These are phyloP conservation scores for Acanthamoeba lenticulata DNA, from an alignment of 208 protist species.

Conservation along the genomic window DNA sequence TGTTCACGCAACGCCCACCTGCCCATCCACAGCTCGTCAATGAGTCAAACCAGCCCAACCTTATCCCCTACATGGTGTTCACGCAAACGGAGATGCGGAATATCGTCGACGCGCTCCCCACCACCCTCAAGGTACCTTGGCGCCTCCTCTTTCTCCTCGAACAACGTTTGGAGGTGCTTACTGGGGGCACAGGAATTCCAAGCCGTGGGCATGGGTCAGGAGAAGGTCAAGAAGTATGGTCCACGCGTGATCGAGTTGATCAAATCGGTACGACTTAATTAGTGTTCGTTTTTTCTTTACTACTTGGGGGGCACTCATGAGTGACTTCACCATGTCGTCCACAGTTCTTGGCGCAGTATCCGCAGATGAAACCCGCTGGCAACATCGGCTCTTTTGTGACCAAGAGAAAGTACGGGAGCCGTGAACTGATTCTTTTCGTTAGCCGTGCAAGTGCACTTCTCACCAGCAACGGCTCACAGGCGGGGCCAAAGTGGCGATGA, in stretches of 20 bases:
- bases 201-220: constrained; percentile 11
- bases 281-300: no score
- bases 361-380: not conserved
- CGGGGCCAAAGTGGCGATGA: not conserved
- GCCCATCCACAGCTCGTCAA: not conserved
- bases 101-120: not conserved
- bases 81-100: not conserved
- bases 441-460: no score
- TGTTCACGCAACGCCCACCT: no score
- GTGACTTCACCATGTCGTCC: no score
- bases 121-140: not conserved
- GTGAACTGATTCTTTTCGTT: no score
- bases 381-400: not conserved
- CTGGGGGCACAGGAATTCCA: constrained; percentile 48
- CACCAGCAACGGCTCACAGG: not conserved
- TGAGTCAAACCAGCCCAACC: not conserved
- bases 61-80: constrained; percentile 36
- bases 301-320: no score
- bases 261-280: constrained; percentile 37
- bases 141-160: not conserved
- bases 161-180: not conserved
- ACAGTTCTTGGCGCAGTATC: constrained; percentile 27
- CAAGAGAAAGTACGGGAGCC: not conserved
- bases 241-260: not conserved
- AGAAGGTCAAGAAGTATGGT: constrained; percentile 52